Evolutionary conservation across 1,139 yeast species (phyloP).

Genomic region (Scheffersomyces segobiensis): DNA sequence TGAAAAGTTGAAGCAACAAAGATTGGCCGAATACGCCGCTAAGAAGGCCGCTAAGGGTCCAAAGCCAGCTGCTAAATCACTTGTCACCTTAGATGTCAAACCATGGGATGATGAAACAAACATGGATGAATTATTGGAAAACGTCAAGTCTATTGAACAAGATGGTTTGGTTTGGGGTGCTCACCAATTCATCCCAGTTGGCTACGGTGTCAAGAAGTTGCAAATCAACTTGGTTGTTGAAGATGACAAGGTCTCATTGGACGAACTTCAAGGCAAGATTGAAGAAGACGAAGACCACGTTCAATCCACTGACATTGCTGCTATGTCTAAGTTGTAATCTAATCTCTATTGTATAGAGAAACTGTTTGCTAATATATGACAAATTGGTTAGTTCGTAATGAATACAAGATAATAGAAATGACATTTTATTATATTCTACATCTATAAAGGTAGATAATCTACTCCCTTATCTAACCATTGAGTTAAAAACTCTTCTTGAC

Average conservation of each 20-base stretch:
- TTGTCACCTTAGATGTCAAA: slow-evolving; percentile 95
- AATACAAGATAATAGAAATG: slow-evolving; percentile 72
- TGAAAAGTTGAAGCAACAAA: slow-evolving; percentile 93
- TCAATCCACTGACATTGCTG: slow-evolving; percentile 97
- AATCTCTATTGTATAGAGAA: slow-evolving; percentile 18
- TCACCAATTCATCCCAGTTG: slow-evolving; percentile 92
- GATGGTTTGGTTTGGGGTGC: slow-evolving; percentile 99
- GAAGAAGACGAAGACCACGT: slow-evolving; percentile 99
- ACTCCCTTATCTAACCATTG: slow-evolving; percentile 50
- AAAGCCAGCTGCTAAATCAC: slow-evolving; percentile 97
- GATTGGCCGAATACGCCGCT: slow-evolving; percentile 96
- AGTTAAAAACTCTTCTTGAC: slow-evolving; percentile 41
- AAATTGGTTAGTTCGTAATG: slow-evolving; percentile 11
- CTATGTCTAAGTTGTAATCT: slow-evolving; percentile 91
- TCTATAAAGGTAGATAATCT: slow-evolving; percentile 47
- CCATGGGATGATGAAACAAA: slow-evolving; percentile 99
- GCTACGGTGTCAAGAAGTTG: slow-evolving; percentile 99
- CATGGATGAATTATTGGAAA: slow-evolving; percentile 81
- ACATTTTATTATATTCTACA: slow-evolving; percentile 12
- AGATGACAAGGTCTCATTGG: slow-evolving; percentile 93
- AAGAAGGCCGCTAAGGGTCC: slow-evolving; percentile 97
- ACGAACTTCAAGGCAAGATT: slow-evolving; percentile 78
- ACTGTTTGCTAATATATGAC: slow-evolving; percentile 3
- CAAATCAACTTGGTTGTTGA: slow-evolving; percentile 98
- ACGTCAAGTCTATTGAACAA: slow-evolving; percentile 78